Percentiles rank a stretch among this genome's conserved stretches.
These are phyloP conservation scores for Ophiostoma himal-ulmi DNA, from an alignment of 2,329 filamentous ascomycete species.

Conservation along the genomic window DNA sequence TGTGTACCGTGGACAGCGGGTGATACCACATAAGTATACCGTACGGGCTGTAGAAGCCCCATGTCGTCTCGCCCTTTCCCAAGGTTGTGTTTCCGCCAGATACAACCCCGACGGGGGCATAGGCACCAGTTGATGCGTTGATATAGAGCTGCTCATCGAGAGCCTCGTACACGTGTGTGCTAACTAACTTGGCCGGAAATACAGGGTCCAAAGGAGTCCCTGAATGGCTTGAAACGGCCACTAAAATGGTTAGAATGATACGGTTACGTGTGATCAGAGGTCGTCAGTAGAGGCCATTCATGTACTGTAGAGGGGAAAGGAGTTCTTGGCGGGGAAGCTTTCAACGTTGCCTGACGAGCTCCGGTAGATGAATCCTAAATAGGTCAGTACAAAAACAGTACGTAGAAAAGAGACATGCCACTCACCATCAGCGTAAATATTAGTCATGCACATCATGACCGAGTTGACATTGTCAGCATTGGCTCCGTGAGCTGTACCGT, in stretches of 20 bases:
- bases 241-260: not conserved
- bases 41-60: conserved; percentile 23
- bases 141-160: conserved; percentile 20
- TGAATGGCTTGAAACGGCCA: conserved; percentile 18
- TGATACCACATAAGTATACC: conserved; percentile 21
- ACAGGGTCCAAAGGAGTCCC: conserved; percentile 17
- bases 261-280: not conserved
- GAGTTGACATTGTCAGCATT: conserved; percentile 6
- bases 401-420: not conserved
- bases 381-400: not conserved
- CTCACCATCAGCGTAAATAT: conserved; percentile 20
- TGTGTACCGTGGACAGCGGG: conserved; percentile 14
- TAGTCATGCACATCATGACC: conserved; percentile 17
- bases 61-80: conserved; percentile 22
- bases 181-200: conserved; percentile 5
- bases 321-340: conserved; percentile 9
- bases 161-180: conserved; percentile 19
- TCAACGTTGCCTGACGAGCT: conserved; percentile 14
- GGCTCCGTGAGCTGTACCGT: not conserved
- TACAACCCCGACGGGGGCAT: conserved; percentile 22
- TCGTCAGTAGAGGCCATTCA: not conserved
- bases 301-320: conserved; percentile 21
- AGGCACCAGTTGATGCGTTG: conserved; percentile 22
- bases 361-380: conserved; percentile 22
- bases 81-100: conserved; percentile 20